Evolutionary conservation across 495 filamentous ascomycete genomes (phyloP), one percentile per base, ranked within the genome.

Genomic region (Penicillium verhagenii): DNA sequence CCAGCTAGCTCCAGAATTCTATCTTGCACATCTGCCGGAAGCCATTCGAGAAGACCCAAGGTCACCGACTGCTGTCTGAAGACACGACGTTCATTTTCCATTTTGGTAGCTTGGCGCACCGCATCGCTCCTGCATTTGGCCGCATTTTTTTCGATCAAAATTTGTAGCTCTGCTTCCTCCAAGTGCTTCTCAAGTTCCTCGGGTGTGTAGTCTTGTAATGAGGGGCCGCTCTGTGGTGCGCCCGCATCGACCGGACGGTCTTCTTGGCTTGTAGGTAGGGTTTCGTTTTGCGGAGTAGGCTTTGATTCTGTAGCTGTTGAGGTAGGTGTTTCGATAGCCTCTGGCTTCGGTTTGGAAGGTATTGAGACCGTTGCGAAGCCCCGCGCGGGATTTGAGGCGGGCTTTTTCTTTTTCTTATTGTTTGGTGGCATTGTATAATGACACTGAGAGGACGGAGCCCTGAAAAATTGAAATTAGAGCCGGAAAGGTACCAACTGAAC

Each of bases 281-380:
- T 64, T 25, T 80, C 77, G 52, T 71, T 73, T 46, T 75, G 74
- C 31, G 75, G 73, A 1, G 70, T 70, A 4, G 58, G 58, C 54
- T 69, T 77, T 1, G 78, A 67, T 21, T 72, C 70, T 28, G 60
- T 65, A 4, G 70, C 62, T 10, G 66, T 67, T 20, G 66, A 54
- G 5, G 69, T 59, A 9, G 65, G 64, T 19, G 70, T 67, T 3
- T 68, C 61, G 14, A 65, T 66, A 26, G 51, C 57, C 28, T 68
- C 65, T 29, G 62, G 51, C 53, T 78, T 78, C 11, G 72, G 70
- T 70, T 95, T 96, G 7, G 89, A 93, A 35, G 91, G 88, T 46
- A 90, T 79, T 11, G 93, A 97, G 13, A 89, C 92, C 2, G 94
- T 98, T 54, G 92, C 91, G 75, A 97, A 91, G 8, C 91, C 92